These are phyloP conservation scores for Thelonectria rubi DNA, from an alignment of 2,329 filamentous ascomycete species.

Conservation along the genomic window DNA sequence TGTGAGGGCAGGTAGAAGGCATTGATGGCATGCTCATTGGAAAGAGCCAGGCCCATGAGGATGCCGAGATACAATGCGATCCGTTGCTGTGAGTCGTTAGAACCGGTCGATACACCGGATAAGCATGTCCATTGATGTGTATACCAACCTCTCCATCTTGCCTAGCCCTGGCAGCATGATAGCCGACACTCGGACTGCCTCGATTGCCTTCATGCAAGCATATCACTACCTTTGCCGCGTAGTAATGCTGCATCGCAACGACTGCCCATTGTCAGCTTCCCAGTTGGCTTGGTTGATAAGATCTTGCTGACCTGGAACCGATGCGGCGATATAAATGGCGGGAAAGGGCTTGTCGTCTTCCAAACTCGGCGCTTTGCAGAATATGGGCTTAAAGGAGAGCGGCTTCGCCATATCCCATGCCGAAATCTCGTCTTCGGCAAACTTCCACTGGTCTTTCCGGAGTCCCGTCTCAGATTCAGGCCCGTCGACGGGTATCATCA, in stretches of 20 bases:
- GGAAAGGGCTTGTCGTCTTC: constrained; percentile 11
- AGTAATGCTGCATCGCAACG: constrained; percentile 51
- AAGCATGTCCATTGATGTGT: too few relatives aligned
- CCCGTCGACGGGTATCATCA: constrained; percentile 24
- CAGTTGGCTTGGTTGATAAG: neutral
- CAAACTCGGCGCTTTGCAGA: neutral
- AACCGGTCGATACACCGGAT: too few relatives aligned
- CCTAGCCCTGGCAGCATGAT: constrained; percentile 13
- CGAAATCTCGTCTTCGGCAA: neutral
- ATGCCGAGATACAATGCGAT: constrained; percentile 25
- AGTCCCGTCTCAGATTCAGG: neutral
- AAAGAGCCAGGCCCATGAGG: constrained; percentile 34
- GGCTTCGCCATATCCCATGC: constrained; percentile 12
- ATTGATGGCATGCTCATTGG: constrained; percentile 32
- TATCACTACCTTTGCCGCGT: constrained; percentile 36
- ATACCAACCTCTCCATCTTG: constrained; percentile 17
- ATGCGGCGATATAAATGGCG: constrained; percentile 13
- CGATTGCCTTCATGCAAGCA: constrained; percentile 27
- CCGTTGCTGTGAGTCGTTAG: constrained; percentile 5
- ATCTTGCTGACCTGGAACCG: constrained; percentile 14
- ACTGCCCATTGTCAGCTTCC: constrained; percentile 31
- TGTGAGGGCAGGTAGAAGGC: constrained; percentile 36
- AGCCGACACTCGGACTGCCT: constrained; percentile 1
- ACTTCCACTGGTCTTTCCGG: neutral
- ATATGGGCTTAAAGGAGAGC: constrained; percentile 13